These are phyloP conservation scores for Exsudoporus frostii DNA, from an alignment of 768 basidiomycete genomes.

Conservation along the genomic window DNA sequence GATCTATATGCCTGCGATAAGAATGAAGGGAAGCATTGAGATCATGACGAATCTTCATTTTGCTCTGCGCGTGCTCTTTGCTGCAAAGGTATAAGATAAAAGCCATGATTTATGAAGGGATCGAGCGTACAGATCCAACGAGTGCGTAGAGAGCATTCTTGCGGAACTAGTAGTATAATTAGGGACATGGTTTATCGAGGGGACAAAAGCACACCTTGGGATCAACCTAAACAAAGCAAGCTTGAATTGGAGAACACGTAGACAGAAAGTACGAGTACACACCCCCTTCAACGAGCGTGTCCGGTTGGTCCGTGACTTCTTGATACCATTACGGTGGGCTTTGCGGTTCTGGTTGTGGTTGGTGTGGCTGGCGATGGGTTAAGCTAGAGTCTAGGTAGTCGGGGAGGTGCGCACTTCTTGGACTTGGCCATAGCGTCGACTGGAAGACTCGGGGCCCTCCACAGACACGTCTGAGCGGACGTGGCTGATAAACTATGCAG, in stretches of 20 bases:
- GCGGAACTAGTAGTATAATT: slow-evolving; percentile 58
- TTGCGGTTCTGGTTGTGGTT: slow-evolving; percentile 97
- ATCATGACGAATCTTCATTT: slow-evolving; percentile 46
- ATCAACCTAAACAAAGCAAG: slow-evolving; percentile 55
- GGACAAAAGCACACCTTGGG: slow-evolving; percentile 54
- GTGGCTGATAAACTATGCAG: slow-evolving; percentile 38
- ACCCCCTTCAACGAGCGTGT: slow-evolving; percentile 89
- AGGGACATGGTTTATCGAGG: not conserved
- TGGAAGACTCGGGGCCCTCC: slow-evolving; percentile 4
- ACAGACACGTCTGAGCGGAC: not conserved
- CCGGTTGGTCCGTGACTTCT: slow-evolving; percentile 68
- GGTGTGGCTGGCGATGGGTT: slow-evolving; percentile 57
- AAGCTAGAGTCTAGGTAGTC: slow-evolving; percentile 8
- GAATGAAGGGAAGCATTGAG: not conserved
- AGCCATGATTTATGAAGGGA: not conserved
- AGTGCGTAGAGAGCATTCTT: slow-evolving; percentile 75
- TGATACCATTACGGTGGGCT: slow-evolving; percentile 98
- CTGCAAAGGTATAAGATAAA: slow-evolving; percentile 33
- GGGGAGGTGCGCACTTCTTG: slow-evolving; percentile 70
- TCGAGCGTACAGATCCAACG: slow-evolving; percentile 62
- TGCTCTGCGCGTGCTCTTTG: slow-evolving; percentile 64
- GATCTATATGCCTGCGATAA: slow-evolving; percentile 5
- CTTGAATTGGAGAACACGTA: not conserved
- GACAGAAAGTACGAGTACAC: slow-evolving; percentile 36
- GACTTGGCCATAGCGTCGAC: slow-evolving; percentile 84